Evolutionary conservation across 225 moss, liverwort and hornwort genomes (phyloP).

Genomic region (Marchantia polymorpha): DNA sequence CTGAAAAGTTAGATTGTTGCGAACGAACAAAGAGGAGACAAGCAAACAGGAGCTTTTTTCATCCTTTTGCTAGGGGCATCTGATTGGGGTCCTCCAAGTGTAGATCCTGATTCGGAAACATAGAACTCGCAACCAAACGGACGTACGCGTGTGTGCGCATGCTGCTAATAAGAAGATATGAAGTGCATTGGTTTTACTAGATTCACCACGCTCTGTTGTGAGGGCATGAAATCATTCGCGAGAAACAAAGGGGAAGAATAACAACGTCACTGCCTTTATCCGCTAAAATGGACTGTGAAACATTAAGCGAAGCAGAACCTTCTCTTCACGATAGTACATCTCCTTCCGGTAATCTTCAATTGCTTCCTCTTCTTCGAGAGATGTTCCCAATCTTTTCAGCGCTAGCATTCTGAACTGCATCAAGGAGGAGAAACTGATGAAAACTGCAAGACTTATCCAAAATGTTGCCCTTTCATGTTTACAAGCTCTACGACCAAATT

Average conservation of each 20-base stretch:
- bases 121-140: too few species aligned
- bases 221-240: background rate
- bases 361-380: constrained; percentile 58
- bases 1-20: background rate
- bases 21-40: background rate
- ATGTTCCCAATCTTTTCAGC: constrained; percentile 47
- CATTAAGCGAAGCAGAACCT: constrained; percentile 29
- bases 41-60: background rate
- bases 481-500: background rate
- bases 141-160: too few species aligned
- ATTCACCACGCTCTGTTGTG: background rate
- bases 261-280: background rate
- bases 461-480: background rate
- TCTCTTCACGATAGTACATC: constrained; percentile 44
- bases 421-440: background rate
- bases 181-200: background rate
- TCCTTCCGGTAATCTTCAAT: constrained; percentile 40
- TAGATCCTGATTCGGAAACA: too few species aligned
- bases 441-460: background rate
- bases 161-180: too few species aligned
- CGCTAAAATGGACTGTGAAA: background rate
- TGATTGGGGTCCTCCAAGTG: too few species aligned
- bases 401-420: constrained; percentile 47
- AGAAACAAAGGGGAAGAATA: background rate
- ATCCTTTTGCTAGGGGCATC: background rate